Evolutionary conservation across 495 filamentous ascomycete genomes (phyloP), one percentile per base, ranked within the genome.

Genomic region (Cercophora scortea): DNA sequence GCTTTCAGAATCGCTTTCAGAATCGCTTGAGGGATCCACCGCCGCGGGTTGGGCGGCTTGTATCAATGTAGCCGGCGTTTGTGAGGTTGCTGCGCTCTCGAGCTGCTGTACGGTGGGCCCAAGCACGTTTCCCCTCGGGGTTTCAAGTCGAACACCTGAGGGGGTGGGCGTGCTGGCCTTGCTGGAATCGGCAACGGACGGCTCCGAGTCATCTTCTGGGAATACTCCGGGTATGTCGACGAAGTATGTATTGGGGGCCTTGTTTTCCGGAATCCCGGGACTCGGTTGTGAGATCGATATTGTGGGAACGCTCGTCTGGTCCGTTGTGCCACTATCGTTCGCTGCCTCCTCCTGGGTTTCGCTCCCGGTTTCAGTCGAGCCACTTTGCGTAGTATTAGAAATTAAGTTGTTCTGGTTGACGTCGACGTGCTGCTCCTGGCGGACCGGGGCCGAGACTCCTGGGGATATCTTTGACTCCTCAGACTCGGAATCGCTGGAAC

Each of bases 151-250:
- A 4, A 12, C 13, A n/a, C 42, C 19, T 11, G 36, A 10, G 3
- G 42, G 1, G 15, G 25, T 48, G 49, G 50, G 16, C 32, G 44
- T 41, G 3, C 9, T 40, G 3, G 25, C 25, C 25, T 25, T 25
- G 25, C 25, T 25, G 25, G 25, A 25, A 25, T 49, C 12, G 46
- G 10, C 2, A 52, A 25, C 45, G 41, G 61, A 55, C 10, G 41
- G 48, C 40, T 67, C 65, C 12, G 68, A 63, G 17, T 66, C 64
- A 13, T 69, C 64, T 13, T 71, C 60, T 6, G 74, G 74, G 48
- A 75, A 77, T 0, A 69, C 63, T 1, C 74, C 74, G 10, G 74
- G 74, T 4, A 75, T 50, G 19, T 71, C 67, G 32, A 53, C 17
- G 25, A 71, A 69, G 42, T 56, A 62, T n/a, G 48, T 55, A 15